Percentiles rank a stretch among this genome's conserved stretches.
Conservation (phyloP, 2,329 filamentous ascomycete genomes). For the Alternaria metachromatica region DNA sequence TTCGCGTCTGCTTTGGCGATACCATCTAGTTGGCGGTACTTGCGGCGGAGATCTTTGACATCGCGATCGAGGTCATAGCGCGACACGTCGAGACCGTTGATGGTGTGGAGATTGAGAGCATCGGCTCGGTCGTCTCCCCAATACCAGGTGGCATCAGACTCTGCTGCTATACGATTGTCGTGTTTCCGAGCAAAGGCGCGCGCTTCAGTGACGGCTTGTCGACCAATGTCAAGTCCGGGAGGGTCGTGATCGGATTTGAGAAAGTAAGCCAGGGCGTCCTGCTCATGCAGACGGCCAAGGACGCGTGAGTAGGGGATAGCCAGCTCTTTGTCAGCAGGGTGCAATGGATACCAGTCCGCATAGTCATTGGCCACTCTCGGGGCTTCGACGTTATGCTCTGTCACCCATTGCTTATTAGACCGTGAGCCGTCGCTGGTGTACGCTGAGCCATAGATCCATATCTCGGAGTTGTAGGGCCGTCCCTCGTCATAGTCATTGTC, state of each 20-base stretch:
- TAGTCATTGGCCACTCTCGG: constrained; percentile 47
- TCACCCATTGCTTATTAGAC: constrained; percentile 35
- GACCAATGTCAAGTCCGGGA: constrained; percentile 52
- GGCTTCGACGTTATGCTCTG: constrained; percentile 22
- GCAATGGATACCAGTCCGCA: constrained; percentile 60
- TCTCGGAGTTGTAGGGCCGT: constrained; percentile 54
- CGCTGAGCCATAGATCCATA: constrained; percentile 59
- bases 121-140: constrained; percentile 64
- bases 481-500: constrained; percentile 55
- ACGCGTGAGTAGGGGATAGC: constrained; percentile 60
- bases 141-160: constrained; percentile 57
- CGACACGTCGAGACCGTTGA: constrained; percentile 62
- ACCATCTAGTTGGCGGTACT: constrained; percentile 55
- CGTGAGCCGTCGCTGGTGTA: constrained; percentile 52
- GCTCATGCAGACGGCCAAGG: constrained; percentile 62
- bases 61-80: constrained; percentile 55
- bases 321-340: constrained; percentile 50
- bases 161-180: constrained; percentile 56
- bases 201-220: constrained; percentile 54
- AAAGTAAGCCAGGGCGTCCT: constrained; percentile 56
- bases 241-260: constrained; percentile 39
- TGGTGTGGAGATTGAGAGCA: constrained; percentile 61
- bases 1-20: not conserved
- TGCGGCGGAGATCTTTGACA: constrained; percentile 55
- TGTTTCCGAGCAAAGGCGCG: constrained; percentile 55